Percentiles rank a stretch among this genome's conserved stretches.
phyloP scores from a whole-genome alignment of 2,329 filamentous ascomycete species.

The Magnaporthiopsis rhizophila region DNA sequence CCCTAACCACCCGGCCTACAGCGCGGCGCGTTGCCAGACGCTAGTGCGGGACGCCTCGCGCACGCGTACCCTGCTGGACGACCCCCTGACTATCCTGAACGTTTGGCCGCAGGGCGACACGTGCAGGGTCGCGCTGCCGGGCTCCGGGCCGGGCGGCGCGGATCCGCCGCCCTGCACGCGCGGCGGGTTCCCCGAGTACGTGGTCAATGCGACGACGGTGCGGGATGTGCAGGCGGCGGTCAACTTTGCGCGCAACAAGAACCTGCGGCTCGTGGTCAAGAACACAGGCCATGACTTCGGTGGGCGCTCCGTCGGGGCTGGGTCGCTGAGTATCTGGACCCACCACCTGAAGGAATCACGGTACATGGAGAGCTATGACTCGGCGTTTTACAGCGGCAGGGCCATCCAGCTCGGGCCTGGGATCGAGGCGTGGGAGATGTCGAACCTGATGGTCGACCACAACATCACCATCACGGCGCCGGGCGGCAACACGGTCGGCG shows the following conservation, averaged over 20 bases:
- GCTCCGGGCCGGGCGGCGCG: conserved; percentile 1
- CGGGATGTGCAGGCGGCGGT: conserved; percentile 27
- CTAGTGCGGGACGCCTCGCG: conserved; percentile 21
- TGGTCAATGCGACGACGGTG: conserved; percentile 27
- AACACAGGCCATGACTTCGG: conserved; percentile 40
- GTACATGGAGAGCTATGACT: conserved; percentile 23
- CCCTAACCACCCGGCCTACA: conserved; percentile 13
- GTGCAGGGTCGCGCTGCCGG: conserved; percentile 16
- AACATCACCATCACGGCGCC: conserved; percentile 25
- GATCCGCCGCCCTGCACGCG: conserved; percentile 22
- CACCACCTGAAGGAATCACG: conserved; percentile 37
- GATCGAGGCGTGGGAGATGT: conserved; percentile 26
- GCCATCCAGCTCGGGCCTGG: conserved; percentile 25
- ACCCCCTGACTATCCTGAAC: conserved; percentile 23
- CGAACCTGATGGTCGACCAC: conserved; percentile 22
- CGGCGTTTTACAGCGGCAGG: conserved; percentile 20
- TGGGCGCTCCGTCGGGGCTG: conserved; percentile 36
- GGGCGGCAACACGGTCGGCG: conserved; percentile 25
- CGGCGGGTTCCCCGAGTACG: conserved; percentile 28
- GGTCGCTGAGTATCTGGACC: conserved; percentile 41
- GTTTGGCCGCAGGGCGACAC: conserved; percentile 26
- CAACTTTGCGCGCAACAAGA: conserved; percentile 23
- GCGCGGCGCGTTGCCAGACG: conserved; percentile 21
- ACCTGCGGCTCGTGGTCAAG: conserved; percentile 28
- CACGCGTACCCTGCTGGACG: conserved; percentile 23